Evolutionary conservation across 768 basidiomycete species (phyloP).

Genomic region (Phylloporus sp.): DNA sequence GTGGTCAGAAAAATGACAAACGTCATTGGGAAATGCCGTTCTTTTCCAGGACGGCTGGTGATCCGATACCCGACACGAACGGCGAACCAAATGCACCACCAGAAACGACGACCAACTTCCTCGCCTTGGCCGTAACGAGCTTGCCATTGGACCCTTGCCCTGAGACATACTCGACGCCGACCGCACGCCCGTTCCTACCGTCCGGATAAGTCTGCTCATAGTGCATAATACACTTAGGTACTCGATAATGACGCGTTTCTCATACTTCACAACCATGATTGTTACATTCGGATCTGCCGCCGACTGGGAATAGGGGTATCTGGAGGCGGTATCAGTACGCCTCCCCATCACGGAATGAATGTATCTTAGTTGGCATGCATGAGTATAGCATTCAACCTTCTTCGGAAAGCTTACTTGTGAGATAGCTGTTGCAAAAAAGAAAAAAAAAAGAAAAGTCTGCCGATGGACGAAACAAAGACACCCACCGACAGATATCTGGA

Average conservation of each 20-base stretch:
- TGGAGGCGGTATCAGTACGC: constrained; percentile 3
- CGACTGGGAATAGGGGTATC: constrained; percentile 33
- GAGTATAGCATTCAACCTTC: neutral
- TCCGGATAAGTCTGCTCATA: neutral
- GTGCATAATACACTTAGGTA: no score
- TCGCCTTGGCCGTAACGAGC: constrained; percentile 23
- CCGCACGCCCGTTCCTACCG: constrained; percentile 30
- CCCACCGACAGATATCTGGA: no score
- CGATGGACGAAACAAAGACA: no score
- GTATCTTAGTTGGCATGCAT: constrained; percentile 39
- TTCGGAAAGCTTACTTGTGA: constrained; percentile 2
- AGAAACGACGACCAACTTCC: constrained; percentile 43
- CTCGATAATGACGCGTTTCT: no score
- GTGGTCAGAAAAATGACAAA: constrained; percentile 22
- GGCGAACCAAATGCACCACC: constrained; percentile 47
- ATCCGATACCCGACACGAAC: no score
- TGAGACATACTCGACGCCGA: constrained; percentile 34
- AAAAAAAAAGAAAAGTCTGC: neutral
- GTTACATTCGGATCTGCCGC: constrained; percentile 6
- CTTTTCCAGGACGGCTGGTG: constrained; percentile 51
- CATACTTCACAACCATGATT: no score
- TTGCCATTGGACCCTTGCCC: constrained; percentile 11
- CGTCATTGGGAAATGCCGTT: constrained; percentile 13
- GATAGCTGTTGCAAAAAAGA: constrained; percentile 3
- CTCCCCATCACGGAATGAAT: constrained; percentile 38